Conservation (phyloP, 2,329 filamentous ascomycete species). For the Drechslerella stenobrocha region DNA sequence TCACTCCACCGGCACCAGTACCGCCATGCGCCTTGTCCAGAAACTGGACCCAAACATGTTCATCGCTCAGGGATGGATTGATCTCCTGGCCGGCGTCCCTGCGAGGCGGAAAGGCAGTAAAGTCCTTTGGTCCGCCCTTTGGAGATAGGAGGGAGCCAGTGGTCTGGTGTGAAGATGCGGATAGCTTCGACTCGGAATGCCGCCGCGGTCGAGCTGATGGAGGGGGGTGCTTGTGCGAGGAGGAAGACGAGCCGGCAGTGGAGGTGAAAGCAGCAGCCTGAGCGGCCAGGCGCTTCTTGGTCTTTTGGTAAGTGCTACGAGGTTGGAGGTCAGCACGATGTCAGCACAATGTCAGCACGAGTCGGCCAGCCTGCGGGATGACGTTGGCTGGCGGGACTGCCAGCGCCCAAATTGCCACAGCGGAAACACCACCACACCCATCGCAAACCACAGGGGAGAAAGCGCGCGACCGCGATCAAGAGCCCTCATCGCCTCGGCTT, state of each 20-base stretch:
- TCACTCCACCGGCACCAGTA: conserved; percentile 24
- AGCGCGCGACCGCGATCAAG: conserved; percentile 5
- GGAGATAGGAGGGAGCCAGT: conserved; percentile 43
- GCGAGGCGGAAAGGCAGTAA: conserved; percentile 33
- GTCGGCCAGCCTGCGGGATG: too few relatives aligned
- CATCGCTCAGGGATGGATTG: conserved; percentile 42
- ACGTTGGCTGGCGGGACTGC: too few relatives aligned
- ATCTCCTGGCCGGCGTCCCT: conserved; percentile 28
- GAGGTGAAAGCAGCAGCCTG: conserved; percentile 33
- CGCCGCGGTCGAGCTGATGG: conserved; percentile 24
- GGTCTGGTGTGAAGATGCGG: conserved; percentile 24
- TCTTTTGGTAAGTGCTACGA: conserved; percentile 45
- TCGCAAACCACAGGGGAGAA: neutral
- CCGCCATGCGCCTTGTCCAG: conserved; percentile 43
- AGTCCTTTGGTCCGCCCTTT: conserved; percentile 25
- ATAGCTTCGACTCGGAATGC: conserved; percentile 34
- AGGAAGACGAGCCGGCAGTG: conserved; percentile 11
- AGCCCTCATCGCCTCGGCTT: conserved; percentile 20
- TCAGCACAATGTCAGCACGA: too few relatives aligned
- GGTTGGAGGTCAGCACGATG: conserved; percentile 6
- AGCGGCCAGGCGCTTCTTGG: conserved; percentile 43
- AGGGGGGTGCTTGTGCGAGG: conserved; percentile 5
- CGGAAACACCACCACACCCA: too few relatives aligned
- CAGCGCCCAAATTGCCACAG: too few relatives aligned
- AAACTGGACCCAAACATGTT: conserved; percentile 47